A percentile compares a stretch with the other conserved stretches of the same genome.
Evolutionary conservation across 2,329 filamentous ascomycete species (phyloP).

Genomic region (Remersonia thermophila): DNA sequence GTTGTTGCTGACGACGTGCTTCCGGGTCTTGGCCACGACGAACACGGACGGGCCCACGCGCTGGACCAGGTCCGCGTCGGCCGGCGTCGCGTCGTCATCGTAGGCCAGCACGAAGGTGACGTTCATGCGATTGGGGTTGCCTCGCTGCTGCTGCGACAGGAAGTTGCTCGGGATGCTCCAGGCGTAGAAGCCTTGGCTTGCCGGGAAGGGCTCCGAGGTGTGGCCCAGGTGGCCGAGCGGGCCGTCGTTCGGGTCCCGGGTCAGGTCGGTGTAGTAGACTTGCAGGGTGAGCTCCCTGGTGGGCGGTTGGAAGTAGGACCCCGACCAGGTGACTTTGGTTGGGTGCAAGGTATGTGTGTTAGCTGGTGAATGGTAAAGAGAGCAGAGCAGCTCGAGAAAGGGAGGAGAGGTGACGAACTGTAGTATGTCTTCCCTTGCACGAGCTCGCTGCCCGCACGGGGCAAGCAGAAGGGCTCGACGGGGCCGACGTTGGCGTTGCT

Average conservation of each 20-base stretch:
- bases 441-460: slow-evolving; percentile 19
- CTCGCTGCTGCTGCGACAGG: slow-evolving; percentile 9
- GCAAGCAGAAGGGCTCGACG: slow-evolving; percentile 24
- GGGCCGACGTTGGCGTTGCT: slow-evolving; percentile 16
- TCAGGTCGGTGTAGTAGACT: slow-evolving; percentile 11
- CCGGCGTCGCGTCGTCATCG: slow-evolving; percentile 9
- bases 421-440: slow-evolving; percentile 23
- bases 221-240: slow-evolving; percentile 4
- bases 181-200: slow-evolving; percentile 20
- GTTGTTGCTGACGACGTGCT: slow-evolving; percentile 1
- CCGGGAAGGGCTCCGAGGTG: slow-evolving; percentile 11
- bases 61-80: slow-evolving; percentile 4
- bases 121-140: slow-evolving; percentile 9
- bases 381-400: too few species aligned
- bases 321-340: slow-evolving; percentile 26
- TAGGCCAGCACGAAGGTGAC: slow-evolving; percentile 15
- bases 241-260: slow-evolving; percentile 9
- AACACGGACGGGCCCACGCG: slow-evolving; percentile 18
- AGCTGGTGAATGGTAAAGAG: too few species aligned
- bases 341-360: too few species aligned
- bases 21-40: slow-evolving; percentile 4
- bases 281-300: slow-evolving; percentile 14
- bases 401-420: slow-evolving; percentile 14
- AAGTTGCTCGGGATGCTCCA: slow-evolving; percentile 19
- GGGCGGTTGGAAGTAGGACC: slow-evolving; percentile 16